Evolutionary conservation across 1,284 basidiomycete genomes (phyloP), one percentile per base, ranked within the genome.

Genomic region (Trichosporon coremiiforme): DNA sequence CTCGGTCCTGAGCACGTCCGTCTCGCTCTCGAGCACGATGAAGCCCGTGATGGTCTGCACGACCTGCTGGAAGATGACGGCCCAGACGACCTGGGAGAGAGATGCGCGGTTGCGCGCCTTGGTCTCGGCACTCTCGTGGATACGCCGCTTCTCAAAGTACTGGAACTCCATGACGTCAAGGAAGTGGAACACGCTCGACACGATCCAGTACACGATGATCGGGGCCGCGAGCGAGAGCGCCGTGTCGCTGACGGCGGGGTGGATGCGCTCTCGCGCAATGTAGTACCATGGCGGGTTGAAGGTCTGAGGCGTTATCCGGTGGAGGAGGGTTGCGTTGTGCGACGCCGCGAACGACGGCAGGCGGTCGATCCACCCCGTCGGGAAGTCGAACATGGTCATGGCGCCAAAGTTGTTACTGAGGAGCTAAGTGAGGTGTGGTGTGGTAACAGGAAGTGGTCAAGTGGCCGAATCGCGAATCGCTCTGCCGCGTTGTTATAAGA

Each of bases 81-180:
- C 92, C 77, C 85, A 83, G 64, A 96, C 77, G 67, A 98, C 95
- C 71, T 92, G 82, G 1, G 78, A 71, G 10, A 89, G 87, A 0
- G 90, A 89, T 9, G 90, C 95, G 17, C 89, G 87, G 80, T 99
- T 99, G 69, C 89, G 87, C 2, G 88, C 82, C 73, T 87, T 87
- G 73, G 94, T 89, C 80, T 98, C 95, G 15, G 86, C 87, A 0
- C 91, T 91, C 68, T 95, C 92, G 82, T 99, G 96, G 68, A 99
- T 90, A 50, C 94, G 88, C 82, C 93, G 91, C 70, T 87, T 88
- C 75, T 97, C 90, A 55, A 98, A 88, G 87, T 90, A 92, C 74
- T 89, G 86, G 85, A 91, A 89, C 66, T 88, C 86, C 25, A 88
- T 88, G 22, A 85, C 84, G 84, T 99, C 96, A 76, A 99, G 87